These are phyloP conservation scores for Kazachstania psychrophila DNA, from an alignment of 805 yeast species.

Conservation along the genomic window DNA sequence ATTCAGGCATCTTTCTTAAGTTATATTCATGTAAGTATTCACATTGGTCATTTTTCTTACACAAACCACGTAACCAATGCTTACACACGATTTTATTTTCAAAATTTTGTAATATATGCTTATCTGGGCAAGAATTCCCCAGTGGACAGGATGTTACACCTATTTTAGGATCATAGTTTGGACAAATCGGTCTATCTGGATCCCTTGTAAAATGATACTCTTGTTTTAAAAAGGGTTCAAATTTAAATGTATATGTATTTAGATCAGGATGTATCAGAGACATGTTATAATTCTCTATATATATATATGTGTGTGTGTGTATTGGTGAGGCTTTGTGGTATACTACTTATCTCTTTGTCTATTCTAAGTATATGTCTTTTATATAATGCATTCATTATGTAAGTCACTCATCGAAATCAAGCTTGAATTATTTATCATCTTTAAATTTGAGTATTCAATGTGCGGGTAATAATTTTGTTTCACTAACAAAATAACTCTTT, in stretches of 20 bases:
- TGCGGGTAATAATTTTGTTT: too few species aligned
- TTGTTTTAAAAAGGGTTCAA: slow-evolving; percentile 72
- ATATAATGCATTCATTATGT: too few species aligned
- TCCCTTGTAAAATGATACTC: slow-evolving; percentile 78
- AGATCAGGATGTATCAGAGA: slow-evolving; percentile 35
- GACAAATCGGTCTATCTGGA: slow-evolving; percentile 82
- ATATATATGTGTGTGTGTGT: too few species aligned
- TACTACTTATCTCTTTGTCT: too few species aligned
- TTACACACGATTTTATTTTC: slow-evolving; percentile 84
- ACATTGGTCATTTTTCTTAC: slow-evolving; percentile 94
- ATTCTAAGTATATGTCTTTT: too few species aligned
- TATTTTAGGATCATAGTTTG: slow-evolving; percentile 36
- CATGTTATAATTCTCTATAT: too few species aligned
- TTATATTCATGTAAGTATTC: slow-evolving; percentile 95
- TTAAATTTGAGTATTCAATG: too few species aligned
- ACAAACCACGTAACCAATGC: slow-evolving; percentile 95
- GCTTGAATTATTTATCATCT: too few species aligned
- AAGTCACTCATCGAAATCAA: too few species aligned
- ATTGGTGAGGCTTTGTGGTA: too few species aligned
- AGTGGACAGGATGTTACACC: slow-evolving; percentile 61
- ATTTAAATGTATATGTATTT: slow-evolving; percentile 42
- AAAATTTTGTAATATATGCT: slow-evolving; percentile 63
- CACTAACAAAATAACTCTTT: too few species aligned
- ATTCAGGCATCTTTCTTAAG: slow-evolving; percentile 91
- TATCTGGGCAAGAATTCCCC: slow-evolving; percentile 77